phyloP scores from a whole-genome alignment of 176 grass and related monocot species.

The Musa troglodytarum region DNA sequence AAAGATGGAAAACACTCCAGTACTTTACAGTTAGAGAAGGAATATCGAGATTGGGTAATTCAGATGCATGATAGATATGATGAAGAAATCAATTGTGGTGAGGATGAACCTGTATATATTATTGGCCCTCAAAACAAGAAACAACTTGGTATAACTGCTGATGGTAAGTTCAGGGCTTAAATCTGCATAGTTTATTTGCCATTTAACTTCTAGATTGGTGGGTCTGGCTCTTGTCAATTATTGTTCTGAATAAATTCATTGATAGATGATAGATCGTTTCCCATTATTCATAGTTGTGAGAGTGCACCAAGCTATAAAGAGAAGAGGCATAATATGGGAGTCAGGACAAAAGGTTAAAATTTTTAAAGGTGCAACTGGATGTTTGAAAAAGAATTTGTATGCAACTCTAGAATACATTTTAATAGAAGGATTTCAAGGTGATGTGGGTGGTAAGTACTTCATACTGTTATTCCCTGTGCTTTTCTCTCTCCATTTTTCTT shows the following conservation, averaged over 20 bases:
- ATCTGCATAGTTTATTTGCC: neutral
- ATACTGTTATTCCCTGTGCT: slow-evolving; percentile 5
- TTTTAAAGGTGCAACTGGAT: slow-evolving; percentile 19
- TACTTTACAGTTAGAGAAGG: slow-evolving; percentile 27
- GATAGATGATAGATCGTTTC: neutral
- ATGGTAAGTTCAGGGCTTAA: slow-evolving; percentile 24
- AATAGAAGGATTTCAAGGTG: slow-evolving; percentile 40
- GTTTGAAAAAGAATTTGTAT: slow-evolving; percentile 32
- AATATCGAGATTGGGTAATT: slow-evolving; percentile 35
- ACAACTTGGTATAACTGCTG: slow-evolving; percentile 36
- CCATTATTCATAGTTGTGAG: slow-evolving; percentile 26
- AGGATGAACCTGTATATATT: slow-evolving; percentile 28
- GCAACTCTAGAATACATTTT: slow-evolving; percentile 39
- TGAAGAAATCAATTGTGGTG: slow-evolving; percentile 34
- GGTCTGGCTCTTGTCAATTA: neutral
- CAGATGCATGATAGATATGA: slow-evolving; percentile 49
- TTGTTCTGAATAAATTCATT: slow-evolving; percentile 4
- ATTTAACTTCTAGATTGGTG: slow-evolving; percentile 4
- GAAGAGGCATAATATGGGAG: slow-evolving; percentile 37
- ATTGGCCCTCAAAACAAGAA: slow-evolving; percentile 33
- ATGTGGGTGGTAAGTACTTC: slow-evolving; percentile 37
- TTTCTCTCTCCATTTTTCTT: neutral
- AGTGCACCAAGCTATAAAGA: slow-evolving; percentile 33
- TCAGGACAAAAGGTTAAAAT: slow-evolving; percentile 40
- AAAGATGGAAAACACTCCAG: slow-evolving; percentile 22